Evolutionary conservation across 2,329 filamentous ascomycete species (phyloP).

Genomic region (Phialophora macrospora): DNA sequence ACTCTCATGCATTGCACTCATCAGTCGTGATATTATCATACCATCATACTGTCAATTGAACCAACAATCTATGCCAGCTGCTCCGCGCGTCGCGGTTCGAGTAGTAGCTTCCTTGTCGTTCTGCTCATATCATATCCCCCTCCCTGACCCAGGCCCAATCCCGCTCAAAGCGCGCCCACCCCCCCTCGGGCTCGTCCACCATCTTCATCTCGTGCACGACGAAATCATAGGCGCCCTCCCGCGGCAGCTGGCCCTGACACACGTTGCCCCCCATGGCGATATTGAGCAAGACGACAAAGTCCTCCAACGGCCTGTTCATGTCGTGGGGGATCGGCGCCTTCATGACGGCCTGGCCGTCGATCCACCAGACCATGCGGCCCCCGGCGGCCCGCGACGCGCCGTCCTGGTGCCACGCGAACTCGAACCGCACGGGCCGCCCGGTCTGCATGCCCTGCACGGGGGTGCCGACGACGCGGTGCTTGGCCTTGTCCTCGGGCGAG

Average conservation of each 20-base stretch:
- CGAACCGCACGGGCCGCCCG: slow-evolving; percentile 35
- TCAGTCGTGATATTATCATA: not conserved
- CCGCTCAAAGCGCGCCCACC: slow-evolving; percentile 36
- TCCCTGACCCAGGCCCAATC: slow-evolving; percentile 33
- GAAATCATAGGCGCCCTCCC: slow-evolving; percentile 36
- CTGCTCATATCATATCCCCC: slow-evolving; percentile 31
- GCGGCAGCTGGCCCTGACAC: slow-evolving; percentile 35
- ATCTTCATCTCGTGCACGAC: slow-evolving; percentile 38
- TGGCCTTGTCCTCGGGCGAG: slow-evolving; percentile 35
- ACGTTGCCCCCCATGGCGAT: slow-evolving; percentile 41
- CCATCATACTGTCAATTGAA: not conserved
- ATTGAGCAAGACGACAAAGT: slow-evolving; percentile 38
- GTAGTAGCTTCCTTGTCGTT: not conserved
- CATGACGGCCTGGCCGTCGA: slow-evolving; percentile 39
- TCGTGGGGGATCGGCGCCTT: slow-evolving; percentile 36
- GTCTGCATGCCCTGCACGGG: slow-evolving; percentile 33
- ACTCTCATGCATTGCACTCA: not conserved
- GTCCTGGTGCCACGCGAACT: slow-evolving; percentile 38
- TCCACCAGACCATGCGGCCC: slow-evolving; percentile 35
- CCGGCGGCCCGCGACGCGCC: slow-evolving; percentile 17
- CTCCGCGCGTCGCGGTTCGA: not conserved
- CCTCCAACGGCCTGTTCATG: slow-evolving; percentile 33
- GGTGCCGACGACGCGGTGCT: slow-evolving; percentile 37
- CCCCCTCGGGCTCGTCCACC: slow-evolving; percentile 36
- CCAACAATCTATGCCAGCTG: not conserved